Percentiles rank a stretch among this genome's conserved stretches.
These are phyloP conservation scores for Penicillium coffeae DNA, from an alignment of 495 filamentous ascomycete genomes.

Conservation along the genomic window DNA sequence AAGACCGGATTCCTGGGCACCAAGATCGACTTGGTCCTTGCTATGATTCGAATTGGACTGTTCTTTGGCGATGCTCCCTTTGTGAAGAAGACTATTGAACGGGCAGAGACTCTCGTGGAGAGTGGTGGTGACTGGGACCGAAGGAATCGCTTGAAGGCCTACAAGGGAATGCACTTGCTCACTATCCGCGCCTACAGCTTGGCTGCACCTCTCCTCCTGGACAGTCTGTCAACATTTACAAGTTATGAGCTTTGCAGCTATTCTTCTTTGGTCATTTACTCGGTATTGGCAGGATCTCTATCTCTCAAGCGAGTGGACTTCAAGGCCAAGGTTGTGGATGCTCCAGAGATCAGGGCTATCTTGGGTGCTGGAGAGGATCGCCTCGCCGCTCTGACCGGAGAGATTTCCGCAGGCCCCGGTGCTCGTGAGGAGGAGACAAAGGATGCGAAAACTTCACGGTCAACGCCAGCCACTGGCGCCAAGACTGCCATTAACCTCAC, in stretches of 20 bases:
- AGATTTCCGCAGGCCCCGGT: slow-evolving; percentile 72
- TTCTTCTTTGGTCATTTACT: slow-evolving; percentile 89
- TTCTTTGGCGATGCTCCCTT: slow-evolving; percentile 90
- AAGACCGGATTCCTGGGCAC: slow-evolving; percentile 92
- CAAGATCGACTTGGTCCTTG: slow-evolving; percentile 93
- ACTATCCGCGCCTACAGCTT: slow-evolving; percentile 85
- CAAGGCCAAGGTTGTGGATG: slow-evolving; percentile 97
- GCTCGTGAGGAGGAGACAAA: slow-evolving; percentile 76
- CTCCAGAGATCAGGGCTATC: slow-evolving; percentile 95
- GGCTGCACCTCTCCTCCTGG: slow-evolving; percentile 88
- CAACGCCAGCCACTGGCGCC: slow-evolving; percentile 49
- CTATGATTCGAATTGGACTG: slow-evolving; percentile 90
- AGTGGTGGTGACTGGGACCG: slow-evolving; percentile 97
- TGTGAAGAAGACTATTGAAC: slow-evolving; percentile 90
- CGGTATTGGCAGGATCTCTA: slow-evolving; percentile 89
- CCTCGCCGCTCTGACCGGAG: slow-evolving; percentile 69
- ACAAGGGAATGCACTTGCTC: slow-evolving; percentile 90
- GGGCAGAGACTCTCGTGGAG: slow-evolving; percentile 85
- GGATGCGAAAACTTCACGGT: slow-evolving; percentile 50
- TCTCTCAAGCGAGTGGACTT: slow-evolving; percentile 96
- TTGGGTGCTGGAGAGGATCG: slow-evolving; percentile 86
- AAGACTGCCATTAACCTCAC: slow-evolving; percentile 79
- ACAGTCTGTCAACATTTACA: slow-evolving; percentile 97
- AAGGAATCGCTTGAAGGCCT: slow-evolving; percentile 95
- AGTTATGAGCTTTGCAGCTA: slow-evolving; percentile 97